Base-by-base conservation (phyloP, 192 early-diverging fungal species). In the Dimargaris xerosporica region DNA sequence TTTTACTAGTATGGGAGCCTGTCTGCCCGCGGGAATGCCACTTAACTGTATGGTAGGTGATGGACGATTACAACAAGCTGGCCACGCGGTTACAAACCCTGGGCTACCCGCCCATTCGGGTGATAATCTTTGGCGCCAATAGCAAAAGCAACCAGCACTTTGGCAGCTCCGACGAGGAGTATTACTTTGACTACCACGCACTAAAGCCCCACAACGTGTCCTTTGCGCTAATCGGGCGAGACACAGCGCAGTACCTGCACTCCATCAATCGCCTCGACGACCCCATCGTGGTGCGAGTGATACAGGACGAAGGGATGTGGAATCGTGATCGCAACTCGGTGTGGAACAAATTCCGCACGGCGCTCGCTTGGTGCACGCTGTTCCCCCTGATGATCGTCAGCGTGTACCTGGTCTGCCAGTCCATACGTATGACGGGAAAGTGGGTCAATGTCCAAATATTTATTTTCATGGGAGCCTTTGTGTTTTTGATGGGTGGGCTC, bases 291-390 rank as follows among this genome's bases (percentile, higher is more conserved):
- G 23, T 59, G 9, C 56, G 34, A 19, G 0, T 59, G 34, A 29
- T 39, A 13, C 56, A 59, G 56, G 56, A 59, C 16, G 29, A 59
- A 23, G 56, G 56, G 17, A 31, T 42, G 15, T 59, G 56, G 56
- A 59, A 59, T 15, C 12, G 56, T 6, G 56, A 59, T 34, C 56
- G 56, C 39, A 29, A 34, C 3, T 59, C 56, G 23, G 56, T 41
- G 28, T 59, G 56, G 56, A 41, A 59, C 23, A 59, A 42, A 59
- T 59, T 59, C 56, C 56, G 56, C 9, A 59, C 41, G 7, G 56
- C 56, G 31, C 5, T 59, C 1, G 56, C 56, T 13, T 59, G 56
- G 56, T 39, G 56, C 19, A 28, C 41, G 16, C 39, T 59, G 9
- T 15, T 41, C 2, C 56, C 56, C 39, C 39, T 59, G 10, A 30